A percentile compares a stretch with the other conserved stretches of the same genome.
Evolutionary conservation across 2,329 filamentous ascomycete species (phyloP).

Genomic region (Ascochyta clinopodiicola): DNA sequence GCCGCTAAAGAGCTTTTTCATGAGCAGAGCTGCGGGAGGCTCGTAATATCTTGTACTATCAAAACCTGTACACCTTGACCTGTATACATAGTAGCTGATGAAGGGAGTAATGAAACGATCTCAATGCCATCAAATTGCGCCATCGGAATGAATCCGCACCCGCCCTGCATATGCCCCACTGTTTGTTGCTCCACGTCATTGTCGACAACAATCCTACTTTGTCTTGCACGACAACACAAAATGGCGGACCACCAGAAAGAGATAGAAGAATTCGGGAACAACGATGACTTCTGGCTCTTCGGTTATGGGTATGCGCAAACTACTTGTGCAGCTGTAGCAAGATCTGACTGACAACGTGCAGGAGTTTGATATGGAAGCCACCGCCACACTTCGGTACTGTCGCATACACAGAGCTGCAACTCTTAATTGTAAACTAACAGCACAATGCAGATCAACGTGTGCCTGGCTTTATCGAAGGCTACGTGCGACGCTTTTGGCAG

Average conservation of each 20-base stretch:
- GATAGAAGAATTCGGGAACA: constrained; percentile 43
- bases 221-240: neutral
- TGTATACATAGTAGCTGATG: constrained; percentile 17
- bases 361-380: constrained; percentile 97
- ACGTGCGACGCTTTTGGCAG: constrained; percentile 98
- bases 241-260: constrained; percentile 40
- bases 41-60: constrained; percentile 22
- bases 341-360: constrained; percentile 45
- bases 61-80: constrained; percentile 13
- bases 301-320: constrained; percentile 77
- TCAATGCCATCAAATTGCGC: constrained; percentile 21
- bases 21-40: constrained; percentile 67
- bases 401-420: no score
- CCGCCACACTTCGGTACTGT: constrained; percentile 85
- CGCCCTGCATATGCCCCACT: constrained; percentile 25
- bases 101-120: neutral
- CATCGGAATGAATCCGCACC: constrained; percentile 18
- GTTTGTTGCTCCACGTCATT: constrained; percentile 23
- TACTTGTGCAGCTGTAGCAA: neutral
- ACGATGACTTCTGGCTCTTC: constrained; percentile 89
- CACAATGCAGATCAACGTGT: constrained; percentile 73
- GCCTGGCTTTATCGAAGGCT: constrained; percentile 89
- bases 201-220: constrained; percentile 1
- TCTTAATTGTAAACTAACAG: neutral
- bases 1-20: constrained; percentile 82